These are phyloP conservation scores for Blastobotrys attinorum DNA, from an alignment of 805 yeast genomes.

Conservation along the genomic window DNA sequence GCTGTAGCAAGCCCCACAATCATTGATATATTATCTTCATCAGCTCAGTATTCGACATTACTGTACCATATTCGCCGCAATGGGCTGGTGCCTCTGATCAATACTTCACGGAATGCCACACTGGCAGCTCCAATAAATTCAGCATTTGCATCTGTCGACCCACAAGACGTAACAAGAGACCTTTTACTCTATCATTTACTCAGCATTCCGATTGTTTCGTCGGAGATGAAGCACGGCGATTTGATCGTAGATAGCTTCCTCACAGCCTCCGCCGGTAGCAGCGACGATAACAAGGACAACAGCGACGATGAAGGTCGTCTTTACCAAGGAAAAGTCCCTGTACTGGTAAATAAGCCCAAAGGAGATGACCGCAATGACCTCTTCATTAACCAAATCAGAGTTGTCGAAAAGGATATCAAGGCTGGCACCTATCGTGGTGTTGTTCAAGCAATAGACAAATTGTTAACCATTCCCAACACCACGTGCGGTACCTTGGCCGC, in stretches of 20 bases:
- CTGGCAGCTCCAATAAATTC: conserved; percentile 75
- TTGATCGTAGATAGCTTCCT: conserved; percentile 8
- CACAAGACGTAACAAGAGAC: conserved; percentile 15
- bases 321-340: background rate
- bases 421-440: conserved; percentile 59
- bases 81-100: conserved; percentile 56
- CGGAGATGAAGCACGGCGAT: conserved; percentile 19
- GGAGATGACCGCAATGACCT: background rate
- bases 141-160: conserved; percentile 42
- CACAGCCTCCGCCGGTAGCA: too few species aligned
- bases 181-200: conserved; percentile 29
- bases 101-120: conserved; percentile 54
- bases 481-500: conserved; percentile 7
- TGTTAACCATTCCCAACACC: conserved; percentile 26
- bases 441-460: conserved; percentile 54
- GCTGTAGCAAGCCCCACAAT: conserved; percentile 23
- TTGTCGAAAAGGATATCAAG: conserved; percentile 48
- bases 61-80: conserved; percentile 51
- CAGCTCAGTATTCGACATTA: conserved; percentile 60
- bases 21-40: conserved; percentile 60
- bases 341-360: background rate
- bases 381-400: conserved; percentile 28
- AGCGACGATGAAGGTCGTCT: conserved; percentile 5
- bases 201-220: conserved; percentile 26
- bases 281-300: conserved; percentile 4